These are phyloP conservation scores for Trametopsis cervina DNA, from an alignment of 768 basidiomycete species.

Conservation along the genomic window DNA sequence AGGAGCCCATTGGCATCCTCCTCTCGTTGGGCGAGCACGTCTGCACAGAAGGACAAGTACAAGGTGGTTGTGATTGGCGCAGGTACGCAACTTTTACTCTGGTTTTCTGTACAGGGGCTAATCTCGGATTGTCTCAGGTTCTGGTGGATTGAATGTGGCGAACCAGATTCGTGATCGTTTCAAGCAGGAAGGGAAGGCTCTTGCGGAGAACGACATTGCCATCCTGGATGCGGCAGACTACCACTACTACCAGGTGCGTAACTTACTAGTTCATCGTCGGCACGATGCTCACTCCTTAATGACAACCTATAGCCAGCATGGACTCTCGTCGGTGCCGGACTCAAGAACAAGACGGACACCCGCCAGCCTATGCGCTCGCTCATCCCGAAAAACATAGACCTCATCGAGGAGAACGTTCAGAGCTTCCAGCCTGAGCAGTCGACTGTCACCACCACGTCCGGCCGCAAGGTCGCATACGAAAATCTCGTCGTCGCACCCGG, in stretches of 20 bases:
- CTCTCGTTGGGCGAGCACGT: constrained; percentile 30
- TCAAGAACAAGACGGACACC: constrained; percentile 64
- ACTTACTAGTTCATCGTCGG: too few species aligned
- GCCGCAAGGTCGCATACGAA: constrained; percentile 73
- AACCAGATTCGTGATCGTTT: constrained; percentile 85
- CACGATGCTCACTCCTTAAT: too few species aligned
- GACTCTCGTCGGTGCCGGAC: constrained; percentile 91
- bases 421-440: constrained; percentile 73
- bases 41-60: constrained; percentile 46
- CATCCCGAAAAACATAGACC: constrained; percentile 67
- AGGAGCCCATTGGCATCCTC: constrained; percentile 1
- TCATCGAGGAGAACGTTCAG: constrained; percentile 63
- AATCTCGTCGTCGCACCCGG: constrained; percentile 85
- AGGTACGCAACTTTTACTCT: constrained; percentile 46
- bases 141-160: constrained; percentile 75
- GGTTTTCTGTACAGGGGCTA: neutral
- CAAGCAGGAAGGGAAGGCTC: constrained; percentile 54
- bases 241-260: constrained; percentile 77
- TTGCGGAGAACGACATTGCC: constrained; percentile 73
- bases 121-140: constrained; percentile 40
- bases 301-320: constrained; percentile 37
- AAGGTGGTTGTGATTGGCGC: constrained; percentile 85
- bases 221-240: constrained; percentile 77
- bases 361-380: constrained; percentile 59
- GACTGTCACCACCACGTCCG: constrained; percentile 63